Percentiles rank a stretch among this genome's conserved stretches.
Evolutionary conservation across 1,139 yeast genomes (phyloP).

Genomic region (Pichia sp.): DNA sequence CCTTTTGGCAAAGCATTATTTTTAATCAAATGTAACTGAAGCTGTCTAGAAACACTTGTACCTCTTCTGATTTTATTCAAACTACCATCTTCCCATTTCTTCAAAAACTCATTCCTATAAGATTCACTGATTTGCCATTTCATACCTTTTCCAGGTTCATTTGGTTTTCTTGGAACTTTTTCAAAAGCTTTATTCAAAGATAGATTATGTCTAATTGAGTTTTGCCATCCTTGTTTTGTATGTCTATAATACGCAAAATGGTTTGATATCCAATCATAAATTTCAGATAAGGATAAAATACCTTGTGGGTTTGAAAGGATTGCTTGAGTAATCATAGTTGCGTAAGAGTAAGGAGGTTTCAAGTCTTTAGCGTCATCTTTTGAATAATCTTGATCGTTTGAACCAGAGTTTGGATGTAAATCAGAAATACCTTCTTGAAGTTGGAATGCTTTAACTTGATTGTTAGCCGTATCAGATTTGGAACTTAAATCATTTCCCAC

Average conservation of each 20-base stretch:
- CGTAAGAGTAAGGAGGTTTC: slow-evolving; percentile 95
- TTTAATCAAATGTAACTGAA: slow-evolving; percentile 67
- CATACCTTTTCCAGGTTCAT: slow-evolving; percentile 98
- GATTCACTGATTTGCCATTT: slow-evolving; percentile 93
- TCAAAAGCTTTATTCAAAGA: slow-evolving; percentile 63
- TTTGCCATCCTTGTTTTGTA: slow-evolving; percentile 85
- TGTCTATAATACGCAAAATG: slow-evolving; percentile 89
- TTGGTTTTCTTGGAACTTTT: slow-evolving; percentile 89
- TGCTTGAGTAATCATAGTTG: slow-evolving; percentile 97
- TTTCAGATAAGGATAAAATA: slow-evolving; percentile 81
- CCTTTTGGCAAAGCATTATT: slow-evolving; percentile 59
- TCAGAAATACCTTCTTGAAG: slow-evolving; percentile 27
- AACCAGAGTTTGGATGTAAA: slow-evolving; percentile 14
- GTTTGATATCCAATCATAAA: slow-evolving; percentile 81
- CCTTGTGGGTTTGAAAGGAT: slow-evolving; percentile 84
- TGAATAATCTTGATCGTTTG: slow-evolving; percentile 65
- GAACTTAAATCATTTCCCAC: slow-evolving; percentile 3
- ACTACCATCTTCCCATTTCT: slow-evolving; percentile 70
- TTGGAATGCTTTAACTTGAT: slow-evolving; percentile 42
- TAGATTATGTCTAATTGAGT: slow-evolving; percentile 53
- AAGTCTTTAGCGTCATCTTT: slow-evolving; percentile 85
- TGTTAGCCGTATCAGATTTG: slow-evolving; percentile 17
- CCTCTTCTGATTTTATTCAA: slow-evolving; percentile 71
- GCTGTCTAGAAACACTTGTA: slow-evolving; percentile 68
- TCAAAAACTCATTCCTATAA: slow-evolving; percentile 76